Conservation (phyloP, 257 asterid species). For the Fraxinus anomala region DNA sequence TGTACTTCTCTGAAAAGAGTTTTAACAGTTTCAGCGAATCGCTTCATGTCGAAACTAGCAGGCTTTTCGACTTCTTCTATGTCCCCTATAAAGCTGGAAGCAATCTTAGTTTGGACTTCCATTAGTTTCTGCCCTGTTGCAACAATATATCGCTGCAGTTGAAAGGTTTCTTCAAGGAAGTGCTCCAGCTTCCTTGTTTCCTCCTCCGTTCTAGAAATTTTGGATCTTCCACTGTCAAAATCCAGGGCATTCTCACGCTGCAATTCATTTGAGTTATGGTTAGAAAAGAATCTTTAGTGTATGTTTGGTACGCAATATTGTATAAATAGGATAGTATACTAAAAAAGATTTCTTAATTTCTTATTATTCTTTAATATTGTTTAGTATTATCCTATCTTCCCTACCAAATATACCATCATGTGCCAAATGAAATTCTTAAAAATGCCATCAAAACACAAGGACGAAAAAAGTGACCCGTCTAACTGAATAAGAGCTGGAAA, state of each 20-base stretch:
- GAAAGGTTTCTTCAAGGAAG: constrained; percentile 90
- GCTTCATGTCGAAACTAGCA: constrained; percentile 66
- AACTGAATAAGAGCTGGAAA: background rate
- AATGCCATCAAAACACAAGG: background rate
- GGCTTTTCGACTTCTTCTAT: constrained; percentile 55
- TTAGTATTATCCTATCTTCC: background rate
- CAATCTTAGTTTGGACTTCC: constrained; percentile 74
- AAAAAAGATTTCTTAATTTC: background rate
- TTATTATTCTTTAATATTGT: too few species aligned
- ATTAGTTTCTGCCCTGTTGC: constrained; percentile 85
- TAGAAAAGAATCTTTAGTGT: background rate
- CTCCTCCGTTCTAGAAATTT: constrained; percentile 55
- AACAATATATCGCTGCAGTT: constrained; percentile 82
- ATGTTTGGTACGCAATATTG: background rate
- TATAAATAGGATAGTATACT: background rate
- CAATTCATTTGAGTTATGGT: constrained; percentile 15
- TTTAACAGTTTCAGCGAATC: constrained; percentile 67
- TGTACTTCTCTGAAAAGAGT: constrained; percentile 78
- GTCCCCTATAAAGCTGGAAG: constrained; percentile 52
- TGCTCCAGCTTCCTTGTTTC: constrained; percentile 72
- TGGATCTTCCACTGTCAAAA: constrained; percentile 41
- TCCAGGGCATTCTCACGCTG: constrained; percentile 61
- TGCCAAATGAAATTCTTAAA: background rate
- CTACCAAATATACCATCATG: background rate
- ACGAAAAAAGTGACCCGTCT: background rate